These are phyloP conservation scores for Schrenkiella parvula DNA, from an alignment of 345 rosid genomes.

Conservation along the genomic window DNA sequence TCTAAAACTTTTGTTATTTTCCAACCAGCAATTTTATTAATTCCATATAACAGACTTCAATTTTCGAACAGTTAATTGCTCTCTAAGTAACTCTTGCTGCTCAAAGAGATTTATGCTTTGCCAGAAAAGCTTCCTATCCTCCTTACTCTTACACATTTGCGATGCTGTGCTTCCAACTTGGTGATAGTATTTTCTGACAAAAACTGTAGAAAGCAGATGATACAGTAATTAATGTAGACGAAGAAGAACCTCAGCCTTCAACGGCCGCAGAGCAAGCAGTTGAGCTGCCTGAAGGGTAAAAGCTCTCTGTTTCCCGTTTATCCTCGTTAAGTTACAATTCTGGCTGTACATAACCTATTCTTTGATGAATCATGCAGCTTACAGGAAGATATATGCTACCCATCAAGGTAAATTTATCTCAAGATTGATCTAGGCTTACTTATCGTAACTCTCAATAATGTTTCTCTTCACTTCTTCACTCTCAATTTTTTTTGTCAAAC, in stretches of 20 bases:
- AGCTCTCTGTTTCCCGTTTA: not conserved
- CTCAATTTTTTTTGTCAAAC: too few relatives aligned
- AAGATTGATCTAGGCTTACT: not conserved
- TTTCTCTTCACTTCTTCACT: slow-evolving; percentile 8
- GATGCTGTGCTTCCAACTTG: not conserved
- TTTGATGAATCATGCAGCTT: slow-evolving; percentile 41
- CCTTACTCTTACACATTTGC: not conserved
- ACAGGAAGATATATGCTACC: slow-evolving; percentile 55
- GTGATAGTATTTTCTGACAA: not conserved
- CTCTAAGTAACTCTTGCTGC: not conserved
- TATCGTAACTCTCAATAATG: not conserved
- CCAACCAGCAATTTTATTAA: not conserved
- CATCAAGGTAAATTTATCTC: slow-evolving; percentile 50
- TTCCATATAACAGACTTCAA: not conserved
- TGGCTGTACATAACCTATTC: slow-evolving; percentile 13
- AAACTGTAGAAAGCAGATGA: slow-evolving; percentile 34
- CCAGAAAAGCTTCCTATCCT: not conserved
- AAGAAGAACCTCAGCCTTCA: slow-evolving; percentile 51
- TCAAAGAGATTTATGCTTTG: not conserved
- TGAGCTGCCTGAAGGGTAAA: slow-evolving; percentile 51
- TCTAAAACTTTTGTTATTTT: not conserved
- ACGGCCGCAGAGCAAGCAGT: slow-evolving; percentile 33
- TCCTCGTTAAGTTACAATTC: not conserved
- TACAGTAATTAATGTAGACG: slow-evolving; percentile 64
- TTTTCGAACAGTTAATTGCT: not conserved